Evolutionary conservation across 2,329 filamentous ascomycete species (phyloP).

Genomic region (Aspergillus carbonarius): DNA sequence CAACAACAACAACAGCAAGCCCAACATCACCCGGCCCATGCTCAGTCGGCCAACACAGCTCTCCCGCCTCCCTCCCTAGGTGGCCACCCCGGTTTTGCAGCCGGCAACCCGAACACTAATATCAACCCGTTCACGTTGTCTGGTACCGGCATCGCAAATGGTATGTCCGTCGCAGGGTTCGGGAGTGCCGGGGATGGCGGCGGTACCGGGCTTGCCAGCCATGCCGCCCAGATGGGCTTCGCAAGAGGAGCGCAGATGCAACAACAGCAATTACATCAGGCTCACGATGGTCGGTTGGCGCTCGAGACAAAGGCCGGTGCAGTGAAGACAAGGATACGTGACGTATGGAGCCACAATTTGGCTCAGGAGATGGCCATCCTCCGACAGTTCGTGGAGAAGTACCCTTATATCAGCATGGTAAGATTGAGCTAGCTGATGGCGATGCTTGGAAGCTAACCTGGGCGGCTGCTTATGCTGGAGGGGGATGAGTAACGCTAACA

Average conservation of each 20-base stretch:
- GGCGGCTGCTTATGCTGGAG: not conserved
- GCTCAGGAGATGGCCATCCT: constrained; percentile 86
- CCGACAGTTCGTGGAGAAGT: constrained; percentile 80
- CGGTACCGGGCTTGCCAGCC: constrained; percentile 74
- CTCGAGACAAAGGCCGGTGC: constrained; percentile 58
- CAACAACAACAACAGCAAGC: constrained; percentile 39
- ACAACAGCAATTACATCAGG: constrained; percentile 53
- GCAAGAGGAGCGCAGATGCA: constrained; percentile 69
- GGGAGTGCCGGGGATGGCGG: constrained; percentile 59
- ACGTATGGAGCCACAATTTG: constrained; percentile 93
- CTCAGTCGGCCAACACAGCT: constrained; percentile 48
- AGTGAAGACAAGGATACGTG: constrained; percentile 78
- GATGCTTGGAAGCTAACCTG: not conserved
- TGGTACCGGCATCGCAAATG: constrained; percentile 53
- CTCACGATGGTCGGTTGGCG: constrained; percentile 54
- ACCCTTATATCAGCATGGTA: constrained; percentile 97
- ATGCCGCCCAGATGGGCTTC: constrained; percentile 86
- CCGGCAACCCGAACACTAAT: constrained; percentile 61
- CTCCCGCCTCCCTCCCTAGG: constrained; percentile 60
- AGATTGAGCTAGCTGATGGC: constrained; percentile 32
- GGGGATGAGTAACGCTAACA: not conserved
- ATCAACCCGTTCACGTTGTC: constrained; percentile 64
- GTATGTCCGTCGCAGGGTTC: constrained; percentile 57
- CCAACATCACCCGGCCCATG: constrained; percentile 44
- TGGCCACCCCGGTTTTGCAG: constrained; percentile 68